These are phyloP conservation scores for Plectosphaerella sp. DNA, from an alignment of 2,329 filamentous ascomycete genomes.

Conservation along the genomic window DNA sequence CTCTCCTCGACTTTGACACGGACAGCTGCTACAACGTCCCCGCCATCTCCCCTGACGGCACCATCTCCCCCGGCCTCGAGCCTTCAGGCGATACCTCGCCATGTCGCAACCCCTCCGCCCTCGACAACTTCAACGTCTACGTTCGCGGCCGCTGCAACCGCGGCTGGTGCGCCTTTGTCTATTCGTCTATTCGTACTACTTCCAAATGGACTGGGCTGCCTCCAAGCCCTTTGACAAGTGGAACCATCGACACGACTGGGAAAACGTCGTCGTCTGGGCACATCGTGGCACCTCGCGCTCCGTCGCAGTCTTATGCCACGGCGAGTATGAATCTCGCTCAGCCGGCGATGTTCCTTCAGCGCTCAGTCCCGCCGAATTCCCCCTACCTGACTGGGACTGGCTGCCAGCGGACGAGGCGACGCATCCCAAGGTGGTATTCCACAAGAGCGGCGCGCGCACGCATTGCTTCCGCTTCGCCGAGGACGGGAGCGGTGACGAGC, in stretches of 20 bases:
- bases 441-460: constrained; percentile 28
- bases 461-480: constrained; percentile 29
- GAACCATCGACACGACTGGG: constrained; percentile 19
- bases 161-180: constrained; percentile 25
- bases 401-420: constrained; percentile 14
- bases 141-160: constrained; percentile 26
- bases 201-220: constrained; percentile 13
- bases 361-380: background rate
- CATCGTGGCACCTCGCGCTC: constrained; percentile 18
- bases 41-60: constrained; percentile 28
- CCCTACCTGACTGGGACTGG: background rate
- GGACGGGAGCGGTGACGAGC: constrained; percentile 14
- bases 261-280: constrained; percentile 23
- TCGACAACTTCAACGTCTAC: constrained; percentile 25
- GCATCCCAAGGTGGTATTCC: constrained; percentile 32
- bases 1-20: constrained; percentile 25
- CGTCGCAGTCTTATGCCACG: constrained; percentile 26
- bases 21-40: constrained; percentile 34
- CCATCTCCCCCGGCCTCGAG: constrained; percentile 23
- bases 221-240: background rate
- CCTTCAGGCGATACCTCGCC: constrained; percentile 7
- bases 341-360: constrained; percentile 17
- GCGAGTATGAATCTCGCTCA: constrained; percentile 18
- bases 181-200: constrained; percentile 23
- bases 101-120: constrained; percentile 22